These are phyloP conservation scores for Pseudocercospora ulei DNA, from an alignment of 2,329 filamentous ascomycete genomes.

Conservation along the genomic window DNA sequence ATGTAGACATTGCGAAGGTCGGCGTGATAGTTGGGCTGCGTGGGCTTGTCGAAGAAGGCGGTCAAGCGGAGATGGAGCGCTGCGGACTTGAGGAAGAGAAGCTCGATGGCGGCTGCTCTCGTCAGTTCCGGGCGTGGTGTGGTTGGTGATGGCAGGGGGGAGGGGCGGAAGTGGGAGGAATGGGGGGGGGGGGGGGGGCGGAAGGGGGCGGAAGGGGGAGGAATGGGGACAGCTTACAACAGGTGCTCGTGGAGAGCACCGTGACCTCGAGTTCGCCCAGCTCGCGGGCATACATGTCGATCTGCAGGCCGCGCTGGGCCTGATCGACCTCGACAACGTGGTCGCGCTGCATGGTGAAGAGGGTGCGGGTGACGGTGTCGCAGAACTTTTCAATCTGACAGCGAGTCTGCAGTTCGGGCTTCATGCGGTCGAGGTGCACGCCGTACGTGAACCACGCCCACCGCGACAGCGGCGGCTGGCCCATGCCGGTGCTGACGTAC, in stretches of 20 bases:
- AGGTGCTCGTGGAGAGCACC: constrained; percentile 29
- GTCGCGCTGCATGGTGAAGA: constrained; percentile 68
- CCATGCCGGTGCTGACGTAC: constrained; percentile 69
- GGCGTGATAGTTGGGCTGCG: constrained; percentile 59
- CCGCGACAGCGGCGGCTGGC: constrained; percentile 54
- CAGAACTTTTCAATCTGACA: constrained; percentile 65
- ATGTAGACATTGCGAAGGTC: constrained; percentile 68
- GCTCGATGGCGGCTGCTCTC: constrained; percentile 37
- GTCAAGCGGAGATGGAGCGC: constrained; percentile 65
- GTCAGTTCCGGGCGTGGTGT: too few species aligned
- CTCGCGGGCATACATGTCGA: constrained; percentile 35
- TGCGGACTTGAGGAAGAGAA: constrained; percentile 61
- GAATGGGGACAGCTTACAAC: constrained; percentile 28
- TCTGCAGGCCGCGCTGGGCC: constrained; percentile 33
- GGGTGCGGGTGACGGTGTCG: constrained; percentile 67
- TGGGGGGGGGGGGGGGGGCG: too few species aligned
- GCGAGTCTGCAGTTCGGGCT: constrained; percentile 55
- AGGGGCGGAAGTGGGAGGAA: too few species aligned
- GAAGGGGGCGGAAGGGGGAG: too few species aligned
- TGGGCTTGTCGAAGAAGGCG: constrained; percentile 70
- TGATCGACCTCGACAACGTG: constrained; percentile 48
- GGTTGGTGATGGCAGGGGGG: too few species aligned
- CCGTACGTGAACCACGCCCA: constrained; percentile 57
- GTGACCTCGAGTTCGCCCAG: constrained; percentile 34
- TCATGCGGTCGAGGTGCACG: constrained; percentile 57